Base-by-base conservation (phyloP, 495 filamentous ascomycete genomes). In the Emericellopsis terricola region DNA sequence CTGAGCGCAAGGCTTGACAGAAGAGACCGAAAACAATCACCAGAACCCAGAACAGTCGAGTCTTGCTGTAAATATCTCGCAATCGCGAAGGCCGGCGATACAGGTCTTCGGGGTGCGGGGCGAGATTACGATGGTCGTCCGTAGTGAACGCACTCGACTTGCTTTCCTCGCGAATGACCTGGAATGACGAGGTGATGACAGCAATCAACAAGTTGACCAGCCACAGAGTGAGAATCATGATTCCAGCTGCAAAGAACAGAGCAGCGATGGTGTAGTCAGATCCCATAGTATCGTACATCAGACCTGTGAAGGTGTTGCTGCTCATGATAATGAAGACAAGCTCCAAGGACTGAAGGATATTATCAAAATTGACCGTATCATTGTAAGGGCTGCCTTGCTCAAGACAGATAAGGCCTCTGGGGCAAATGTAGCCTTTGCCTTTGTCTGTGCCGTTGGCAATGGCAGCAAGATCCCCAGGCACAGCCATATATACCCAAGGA, bases 321-420 rank as follows among this genome's bases (percentile, higher is more conserved):
- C 80, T 92, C 83, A 99, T 94, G 42, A 96, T 73, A 24, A 99
- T 84, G 52, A 99, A 99, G n/a, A 99, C 87, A 29, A 94, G 55
- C 56, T 96, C 83, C 19, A 94, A 55, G 2, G 85, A 92, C 34
- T 93, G 73, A 6, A 84, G 47, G 20, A 96, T 91, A 46, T 96
- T 89, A 50, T 99, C 87, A 49, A 94, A 99, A 53, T 78, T 87
- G 45, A 94, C 65, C 2, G 89, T 96, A 29, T 72, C 74, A 35
- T 78, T 81, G 57, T 72, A 91, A 0, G 87, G 91, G 42, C 81
- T 92, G 7, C 52, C 41, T 31, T 76, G 73, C 52, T 85, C 71
- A 17, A 94, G 64, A 48, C 89, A 99, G 6, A 75, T 45, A 8
- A 87, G 96, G 16, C 81, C 73, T 38, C 54, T 49, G 0, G 89